Percentiles rank a stretch among this genome's conserved stretches.
phyloP scores from a whole-genome alignment of 441 rosid genomes.

The Omphalea diandra region DNA sequence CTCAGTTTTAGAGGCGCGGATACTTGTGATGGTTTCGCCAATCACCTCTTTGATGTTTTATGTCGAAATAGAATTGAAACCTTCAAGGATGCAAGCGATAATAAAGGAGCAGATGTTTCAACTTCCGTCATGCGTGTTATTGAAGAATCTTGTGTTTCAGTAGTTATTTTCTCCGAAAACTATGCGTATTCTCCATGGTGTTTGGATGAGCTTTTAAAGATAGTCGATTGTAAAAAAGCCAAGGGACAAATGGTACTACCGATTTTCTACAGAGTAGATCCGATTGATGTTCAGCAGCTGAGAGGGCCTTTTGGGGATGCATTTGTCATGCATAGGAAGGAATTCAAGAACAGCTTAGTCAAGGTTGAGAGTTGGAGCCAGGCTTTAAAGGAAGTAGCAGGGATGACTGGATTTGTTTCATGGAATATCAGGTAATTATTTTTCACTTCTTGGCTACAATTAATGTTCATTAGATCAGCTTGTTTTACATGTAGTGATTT shows the following conservation, averaged over 20 bases:
- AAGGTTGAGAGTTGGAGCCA: background rate
- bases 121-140: too few species aligned
- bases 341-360: background rate
- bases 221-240: constrained; percentile 11
- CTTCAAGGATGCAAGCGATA: too few species aligned
- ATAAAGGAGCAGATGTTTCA: too few species aligned
- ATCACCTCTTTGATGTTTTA: too few species aligned
- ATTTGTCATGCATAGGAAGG: background rate
- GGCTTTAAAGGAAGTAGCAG: background rate
- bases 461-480: too few species aligned
- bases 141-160: constrained; percentile 10
- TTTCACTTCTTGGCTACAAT: too few species aligned
- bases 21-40: too few species aligned
- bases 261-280: background rate
- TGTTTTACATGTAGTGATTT: too few species aligned
- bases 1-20: too few species aligned
- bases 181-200: constrained; percentile 23
- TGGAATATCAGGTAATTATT: background rate
- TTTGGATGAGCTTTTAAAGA: too few species aligned
- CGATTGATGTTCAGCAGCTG: constrained; percentile 26
- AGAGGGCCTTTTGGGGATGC: constrained; percentile 19
- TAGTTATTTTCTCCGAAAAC: constrained; percentile 25
- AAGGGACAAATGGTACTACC: constrained; percentile 23
- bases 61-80: too few species aligned
- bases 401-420: background rate